phyloP scores from a whole-genome alignment of 805 yeast species.

The Osmozyma mogii region DNA sequence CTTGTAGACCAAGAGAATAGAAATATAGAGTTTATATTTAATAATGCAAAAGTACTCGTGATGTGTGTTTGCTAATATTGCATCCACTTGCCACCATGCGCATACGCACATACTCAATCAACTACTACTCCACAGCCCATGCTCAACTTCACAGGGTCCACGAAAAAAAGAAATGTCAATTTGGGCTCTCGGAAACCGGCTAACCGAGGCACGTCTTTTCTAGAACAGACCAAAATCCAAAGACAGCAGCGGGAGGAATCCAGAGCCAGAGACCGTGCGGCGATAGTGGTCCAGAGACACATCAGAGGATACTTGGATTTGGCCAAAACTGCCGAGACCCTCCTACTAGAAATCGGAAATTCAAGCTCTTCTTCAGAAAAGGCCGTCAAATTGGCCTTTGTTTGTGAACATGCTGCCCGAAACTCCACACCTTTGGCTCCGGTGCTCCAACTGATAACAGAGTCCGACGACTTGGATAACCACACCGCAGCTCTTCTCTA shows the following conservation, averaged over 20 bases:
- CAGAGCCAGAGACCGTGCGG: constrained; percentile 43
- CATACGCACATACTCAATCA: too few relatives aligned
- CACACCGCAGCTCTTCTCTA: too few relatives aligned
- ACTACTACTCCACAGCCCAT: constrained; percentile 16
- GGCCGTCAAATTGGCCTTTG: constrained; percentile 16
- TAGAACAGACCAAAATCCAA: constrained; percentile 61
- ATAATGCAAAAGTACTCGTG: too few relatives aligned
- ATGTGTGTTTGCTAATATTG: too few relatives aligned
- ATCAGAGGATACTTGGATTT: constrained; percentile 35
- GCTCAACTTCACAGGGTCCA: constrained; percentile 62
- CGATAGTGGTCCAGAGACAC: constrained; percentile 40
- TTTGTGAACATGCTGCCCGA: constrained; percentile 4
- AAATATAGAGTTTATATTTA: constrained; percentile 3
- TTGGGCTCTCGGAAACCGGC: constrained; percentile 39
- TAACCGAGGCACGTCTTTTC: constrained; percentile 21
- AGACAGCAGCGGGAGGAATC: constrained; percentile 56
- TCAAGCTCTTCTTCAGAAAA: constrained; percentile 14
- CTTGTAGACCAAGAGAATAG: neutral
- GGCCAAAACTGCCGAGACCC: constrained; percentile 16
- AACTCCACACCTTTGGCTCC: neutral
- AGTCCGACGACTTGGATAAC: neutral
- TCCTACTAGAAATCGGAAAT: too few relatives aligned
- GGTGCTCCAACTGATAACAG: neutral
- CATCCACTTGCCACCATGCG: too few relatives aligned
- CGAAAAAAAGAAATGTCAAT: constrained; percentile 56